Conservation (phyloP, 345 rosid species). For the Eucalyptus pauciflora region DNA sequence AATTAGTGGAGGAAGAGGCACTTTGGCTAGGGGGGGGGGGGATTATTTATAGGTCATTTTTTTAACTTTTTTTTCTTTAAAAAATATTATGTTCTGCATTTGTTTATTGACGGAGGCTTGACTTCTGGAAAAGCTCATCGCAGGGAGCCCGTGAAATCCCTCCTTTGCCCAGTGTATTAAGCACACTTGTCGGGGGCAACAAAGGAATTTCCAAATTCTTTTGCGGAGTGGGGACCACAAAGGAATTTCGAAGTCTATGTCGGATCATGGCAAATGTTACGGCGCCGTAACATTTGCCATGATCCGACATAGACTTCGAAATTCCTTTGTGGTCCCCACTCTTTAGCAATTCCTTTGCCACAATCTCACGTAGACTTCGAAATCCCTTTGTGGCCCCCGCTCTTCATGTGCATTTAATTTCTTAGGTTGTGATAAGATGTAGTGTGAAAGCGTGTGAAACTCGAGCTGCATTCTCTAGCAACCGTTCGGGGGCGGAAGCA, state of each 20-base stretch:
- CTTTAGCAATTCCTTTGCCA: no score
- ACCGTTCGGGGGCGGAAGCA: conserved; percentile 29
- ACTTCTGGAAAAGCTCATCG: neutral
- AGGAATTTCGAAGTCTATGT: no score
- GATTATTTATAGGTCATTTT: neutral
- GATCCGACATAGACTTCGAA: no score
- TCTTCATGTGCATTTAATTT: neutral
- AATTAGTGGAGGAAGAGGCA: no score
- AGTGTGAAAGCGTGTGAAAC: neutral
- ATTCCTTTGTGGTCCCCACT: no score
- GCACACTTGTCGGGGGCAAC: neutral
- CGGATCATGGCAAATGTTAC: no score
- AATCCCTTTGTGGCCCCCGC: no score
- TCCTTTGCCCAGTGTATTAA: neutral
- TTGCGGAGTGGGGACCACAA: no score
- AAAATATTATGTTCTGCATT: no score
- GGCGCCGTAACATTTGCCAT: no score
- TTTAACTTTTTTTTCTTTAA: neutral
- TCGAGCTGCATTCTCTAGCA: neutral
- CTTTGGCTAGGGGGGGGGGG: accelerated
- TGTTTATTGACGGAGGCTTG: neutral
- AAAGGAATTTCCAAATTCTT: no score
- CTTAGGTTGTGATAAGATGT: neutral
- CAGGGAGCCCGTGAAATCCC: neutral
- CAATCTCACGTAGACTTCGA: no score